Conservation (phyloP, 2,329 filamentous ascomycete genomes). For the Alternaria longipes region DNA sequence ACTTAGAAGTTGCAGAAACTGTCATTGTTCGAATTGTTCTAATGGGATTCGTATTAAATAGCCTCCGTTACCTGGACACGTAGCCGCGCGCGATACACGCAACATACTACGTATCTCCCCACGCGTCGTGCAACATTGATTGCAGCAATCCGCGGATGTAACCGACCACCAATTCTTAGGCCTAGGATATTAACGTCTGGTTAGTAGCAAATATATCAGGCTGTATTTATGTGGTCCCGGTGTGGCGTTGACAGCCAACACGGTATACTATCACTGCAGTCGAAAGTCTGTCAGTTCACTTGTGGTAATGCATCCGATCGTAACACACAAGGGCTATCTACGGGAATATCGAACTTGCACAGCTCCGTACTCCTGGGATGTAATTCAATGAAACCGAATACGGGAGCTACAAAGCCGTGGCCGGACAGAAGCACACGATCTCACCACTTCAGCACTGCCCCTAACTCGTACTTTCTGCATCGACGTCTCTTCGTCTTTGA, state of each 20-base stretch:
- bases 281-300: background rate
- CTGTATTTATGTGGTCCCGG: background rate
- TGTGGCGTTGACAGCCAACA: background rate
- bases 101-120: background rate
- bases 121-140: constrained; percentile 23
- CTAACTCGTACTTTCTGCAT: constrained; percentile 9
- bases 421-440: constrained; percentile 8
- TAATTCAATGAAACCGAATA: background rate
- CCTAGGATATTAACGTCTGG: background rate
- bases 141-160: constrained; percentile 1
- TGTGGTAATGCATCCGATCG: background rate
- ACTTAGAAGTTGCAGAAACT: background rate
- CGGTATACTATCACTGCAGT: background rate
- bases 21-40: background rate
- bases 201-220: background rate
- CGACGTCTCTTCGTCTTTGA: constrained; percentile 2
- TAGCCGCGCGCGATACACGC: background rate
- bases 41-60: background rate
- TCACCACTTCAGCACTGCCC: constrained; percentile 21
- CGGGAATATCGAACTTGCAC: background rate
- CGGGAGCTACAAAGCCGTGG: constrained; percentile 15
- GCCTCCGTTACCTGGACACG: background rate
- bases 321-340: constrained; percentile 4
- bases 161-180: background rate
- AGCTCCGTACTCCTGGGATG: background rate